Percentiles rank a stretch among this genome's conserved stretches.
These are phyloP conservation scores for Quercus phellos DNA, from an alignment of 331 rosid genomes.

Conservation along the genomic window DNA sequence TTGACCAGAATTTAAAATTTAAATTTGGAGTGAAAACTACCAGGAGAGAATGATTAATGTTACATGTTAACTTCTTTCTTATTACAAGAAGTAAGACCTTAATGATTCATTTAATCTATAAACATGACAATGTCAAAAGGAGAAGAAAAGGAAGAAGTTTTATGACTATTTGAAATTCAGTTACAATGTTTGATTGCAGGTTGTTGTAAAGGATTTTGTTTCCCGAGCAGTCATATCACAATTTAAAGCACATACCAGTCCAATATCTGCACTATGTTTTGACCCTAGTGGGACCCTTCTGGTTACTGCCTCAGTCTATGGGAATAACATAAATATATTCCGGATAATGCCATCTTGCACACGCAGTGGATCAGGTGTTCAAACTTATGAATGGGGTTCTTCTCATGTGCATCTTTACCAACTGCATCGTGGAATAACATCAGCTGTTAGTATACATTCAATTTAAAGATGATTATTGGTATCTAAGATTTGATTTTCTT, in stretches of 20 bases:
- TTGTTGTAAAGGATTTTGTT: slow-evolving; percentile 71
- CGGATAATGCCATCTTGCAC: slow-evolving; percentile 74
- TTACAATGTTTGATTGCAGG: slow-evolving; percentile 52
- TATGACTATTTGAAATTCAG: slow-evolving; percentile 20
- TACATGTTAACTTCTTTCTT: background rate
- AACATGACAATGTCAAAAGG: slow-evolving; percentile 6
- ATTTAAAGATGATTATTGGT: slow-evolving; percentile 16
- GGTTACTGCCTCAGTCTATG: slow-evolving; percentile 83
- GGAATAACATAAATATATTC: slow-evolving; percentile 75
- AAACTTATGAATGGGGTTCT: slow-evolving; percentile 51
- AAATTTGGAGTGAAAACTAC: background rate
- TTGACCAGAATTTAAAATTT: background rate
- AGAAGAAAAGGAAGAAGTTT: background rate
- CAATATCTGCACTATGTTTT: slow-evolving; percentile 86
- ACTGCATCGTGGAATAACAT: slow-evolving; percentile 85
- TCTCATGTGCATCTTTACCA: slow-evolving; percentile 87
- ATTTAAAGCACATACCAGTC: slow-evolving; percentile 86
- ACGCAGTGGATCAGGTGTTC: slow-evolving; percentile 51
- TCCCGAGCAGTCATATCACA: slow-evolving; percentile 65
- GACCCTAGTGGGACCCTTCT: slow-evolving; percentile 92
- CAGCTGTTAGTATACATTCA: slow-evolving; percentile 71
- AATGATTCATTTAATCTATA: background rate
- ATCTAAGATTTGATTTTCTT: slow-evolving; percentile 15
- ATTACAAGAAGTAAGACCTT: background rate
- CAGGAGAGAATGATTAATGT: background rate